Percentiles rank a stretch among this genome's conserved stretches.
Conservation (phyloP, 208 protist species). For the Acanthamoeba rhysodes region DNA sequence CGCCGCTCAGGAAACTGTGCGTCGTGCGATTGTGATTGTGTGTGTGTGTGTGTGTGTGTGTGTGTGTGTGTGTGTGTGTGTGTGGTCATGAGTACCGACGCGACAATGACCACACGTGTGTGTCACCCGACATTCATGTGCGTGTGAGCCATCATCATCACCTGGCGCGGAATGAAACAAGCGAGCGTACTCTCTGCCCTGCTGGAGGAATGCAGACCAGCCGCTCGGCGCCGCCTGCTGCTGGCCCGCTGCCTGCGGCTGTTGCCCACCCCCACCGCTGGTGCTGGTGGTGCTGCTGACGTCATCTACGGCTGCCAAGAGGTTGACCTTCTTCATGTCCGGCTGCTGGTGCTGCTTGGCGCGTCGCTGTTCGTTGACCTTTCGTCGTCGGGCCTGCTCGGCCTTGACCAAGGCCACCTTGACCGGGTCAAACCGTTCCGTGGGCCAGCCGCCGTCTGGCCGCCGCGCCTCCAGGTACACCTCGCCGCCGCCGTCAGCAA, state of each 20-base stretch:
- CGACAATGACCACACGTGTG: neutral
- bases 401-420: neutral
- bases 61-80: too few species aligned
- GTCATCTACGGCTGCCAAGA: too few species aligned
- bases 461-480: neutral
- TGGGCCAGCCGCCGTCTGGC: constrained; percentile 26
- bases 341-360: too few species aligned
- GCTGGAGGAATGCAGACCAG: neutral
- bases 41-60: too few species aligned
- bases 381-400: neutral
- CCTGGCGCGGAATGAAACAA: neutral
- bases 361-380: neutral
- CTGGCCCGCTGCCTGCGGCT: neutral
- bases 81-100: neutral
- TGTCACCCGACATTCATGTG: neutral
- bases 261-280: neutral
- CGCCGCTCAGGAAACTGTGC: neutral
- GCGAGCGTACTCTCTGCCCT: neutral
- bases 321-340: too few species aligned
- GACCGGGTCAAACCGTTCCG: neutral
- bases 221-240: neutral
- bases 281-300: too few species aligned
- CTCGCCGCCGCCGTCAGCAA: neutral
- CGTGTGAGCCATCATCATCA: neutral
- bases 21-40: too few species aligned